Percentiles rank a stretch among this genome's conserved stretches.
Evolutionary conservation across 768 basidiomycete genomes (phyloP).

Genomic region (Calvatia gigantea): DNA sequence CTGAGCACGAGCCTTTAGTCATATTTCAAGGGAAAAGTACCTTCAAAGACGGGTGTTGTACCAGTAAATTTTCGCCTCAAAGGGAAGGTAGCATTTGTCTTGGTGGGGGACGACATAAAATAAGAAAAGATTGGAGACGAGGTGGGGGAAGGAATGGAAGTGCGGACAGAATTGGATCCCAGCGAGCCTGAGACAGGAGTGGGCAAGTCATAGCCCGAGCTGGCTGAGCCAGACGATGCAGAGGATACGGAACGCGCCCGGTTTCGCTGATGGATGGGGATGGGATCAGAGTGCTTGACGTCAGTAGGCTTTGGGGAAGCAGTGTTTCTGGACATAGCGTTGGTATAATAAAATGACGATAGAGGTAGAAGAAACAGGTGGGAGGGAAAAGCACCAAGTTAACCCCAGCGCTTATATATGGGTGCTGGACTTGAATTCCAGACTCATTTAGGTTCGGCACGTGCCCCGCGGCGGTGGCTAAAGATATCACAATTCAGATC

Average conservation of each 20-base stretch:
- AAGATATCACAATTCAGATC: neutral
- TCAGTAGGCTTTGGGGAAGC: conserved; percentile 20
- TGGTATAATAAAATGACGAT: conserved; percentile 17
- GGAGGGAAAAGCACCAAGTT: conserved; percentile 9
- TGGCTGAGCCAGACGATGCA: conserved; percentile 49
- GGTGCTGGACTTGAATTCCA: conserved; percentile 10
- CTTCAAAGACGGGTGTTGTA: conserved; percentile 58
- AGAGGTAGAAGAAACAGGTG: conserved; percentile 17
- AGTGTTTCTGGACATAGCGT: conserved; percentile 32
- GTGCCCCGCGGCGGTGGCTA: conserved; percentile 7
- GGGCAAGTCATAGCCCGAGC: conserved; percentile 47
- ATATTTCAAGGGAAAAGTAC: conserved; percentile 30
- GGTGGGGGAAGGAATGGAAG: conserved; percentile 51
- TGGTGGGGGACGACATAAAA: conserved; percentile 61
- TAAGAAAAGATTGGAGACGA: conserved; percentile 71
- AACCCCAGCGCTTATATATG: conserved; percentile 19
- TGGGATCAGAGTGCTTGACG: conserved; percentile 57
- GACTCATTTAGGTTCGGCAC: conserved; percentile 11
- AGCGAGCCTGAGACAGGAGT: conserved; percentile 49
- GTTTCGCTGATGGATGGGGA: conserved; percentile 48
- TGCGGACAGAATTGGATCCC: conserved; percentile 37
- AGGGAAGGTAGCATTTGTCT: conserved; percentile 52
- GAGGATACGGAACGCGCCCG: conserved; percentile 63
- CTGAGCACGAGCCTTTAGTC: neutral
- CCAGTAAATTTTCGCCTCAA: conserved; percentile 52